These are phyloP conservation scores for Chlamydomonas sphaeroides DNA, from an alignment of 139 green algal species.

Conservation along the genomic window DNA sequence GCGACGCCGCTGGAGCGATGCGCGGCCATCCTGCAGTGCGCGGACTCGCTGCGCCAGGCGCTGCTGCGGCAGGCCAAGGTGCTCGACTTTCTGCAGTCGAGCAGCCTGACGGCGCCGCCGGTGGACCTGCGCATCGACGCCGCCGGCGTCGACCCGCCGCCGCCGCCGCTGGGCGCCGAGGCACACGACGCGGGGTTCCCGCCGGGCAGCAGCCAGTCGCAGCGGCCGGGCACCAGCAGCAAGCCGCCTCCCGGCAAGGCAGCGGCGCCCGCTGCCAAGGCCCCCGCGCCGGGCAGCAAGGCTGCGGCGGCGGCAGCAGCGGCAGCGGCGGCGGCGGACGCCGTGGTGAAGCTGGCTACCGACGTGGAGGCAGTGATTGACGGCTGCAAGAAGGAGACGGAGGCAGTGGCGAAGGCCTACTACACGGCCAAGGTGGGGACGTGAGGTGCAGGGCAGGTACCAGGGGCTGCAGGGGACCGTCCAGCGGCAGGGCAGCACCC, in stretches of 20 bases:
- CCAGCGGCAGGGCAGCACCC: too few species aligned
- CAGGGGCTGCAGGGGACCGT: too few species aligned
- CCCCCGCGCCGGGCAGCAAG: not conserved
- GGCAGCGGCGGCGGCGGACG: not conserved
- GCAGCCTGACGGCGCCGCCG: conserved; percentile 5
- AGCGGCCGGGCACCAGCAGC: not conserved
- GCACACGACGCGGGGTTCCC: not conserved
- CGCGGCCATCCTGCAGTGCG: conserved; percentile 30
- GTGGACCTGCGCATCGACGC: conserved; percentile 28
- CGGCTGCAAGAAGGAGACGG: conserved; percentile 56
- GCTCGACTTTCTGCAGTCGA: conserved; percentile 47
- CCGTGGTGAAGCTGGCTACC: conserved; percentile 27
- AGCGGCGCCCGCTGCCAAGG: not conserved
- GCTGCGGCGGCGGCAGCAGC: conserved; percentile 29
- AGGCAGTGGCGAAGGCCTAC: conserved; percentile 51
- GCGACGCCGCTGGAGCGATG: conserved; percentile 33
- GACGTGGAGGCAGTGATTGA: conserved; percentile 54
- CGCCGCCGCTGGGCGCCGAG: conserved; percentile 3
- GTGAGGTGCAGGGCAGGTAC: too few species aligned
- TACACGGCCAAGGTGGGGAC: conserved; percentile 49
- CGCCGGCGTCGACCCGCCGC: conserved; percentile 32
- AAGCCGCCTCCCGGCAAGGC: conserved; percentile 5
- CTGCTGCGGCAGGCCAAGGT: conserved; percentile 48
- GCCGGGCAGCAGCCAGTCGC: not conserved
- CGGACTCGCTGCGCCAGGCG: conserved; percentile 23